Evolutionary conservation across 2,329 filamentous ascomycete genomes (phyloP).

Genomic region (Pyricularia sp.): DNA sequence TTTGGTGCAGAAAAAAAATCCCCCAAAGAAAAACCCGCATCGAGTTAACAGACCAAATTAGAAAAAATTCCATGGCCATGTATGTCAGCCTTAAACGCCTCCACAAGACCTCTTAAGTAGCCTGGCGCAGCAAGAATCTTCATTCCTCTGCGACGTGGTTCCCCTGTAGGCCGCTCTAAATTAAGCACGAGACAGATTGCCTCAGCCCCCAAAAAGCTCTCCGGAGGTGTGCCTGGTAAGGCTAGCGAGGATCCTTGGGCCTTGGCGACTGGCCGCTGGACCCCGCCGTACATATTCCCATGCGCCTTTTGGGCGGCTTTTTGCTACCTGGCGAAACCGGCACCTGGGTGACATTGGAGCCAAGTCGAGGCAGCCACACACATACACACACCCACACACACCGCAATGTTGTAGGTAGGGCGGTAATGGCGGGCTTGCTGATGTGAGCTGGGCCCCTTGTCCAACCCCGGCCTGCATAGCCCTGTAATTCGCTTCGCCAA

Average conservation of each 20-base stretch:
- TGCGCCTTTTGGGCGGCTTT: neutral
- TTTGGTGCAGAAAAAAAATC: too few relatives aligned
- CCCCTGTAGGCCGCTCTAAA: neutral
- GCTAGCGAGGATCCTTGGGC: neutral
- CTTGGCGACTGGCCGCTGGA: neutral
- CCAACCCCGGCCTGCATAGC: neutral
- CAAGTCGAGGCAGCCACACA: neutral
- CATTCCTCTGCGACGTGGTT: neutral
- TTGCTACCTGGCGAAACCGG: neutral
- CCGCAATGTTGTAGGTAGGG: neutral
- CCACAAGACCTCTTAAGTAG: neutral
- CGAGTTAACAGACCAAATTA: too few relatives aligned
- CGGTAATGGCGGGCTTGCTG: neutral
- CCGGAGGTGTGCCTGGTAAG: too few relatives aligned
- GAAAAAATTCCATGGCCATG: neutral
- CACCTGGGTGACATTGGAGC: neutral
- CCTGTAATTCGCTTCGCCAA: neutral
- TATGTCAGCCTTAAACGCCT: neutral
- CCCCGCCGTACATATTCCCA: too few relatives aligned
- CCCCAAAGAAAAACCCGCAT: too few relatives aligned
- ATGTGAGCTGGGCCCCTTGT: neutral
- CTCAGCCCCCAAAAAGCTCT: neutral
- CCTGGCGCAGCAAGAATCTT: neutral
- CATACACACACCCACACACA: too few relatives aligned
- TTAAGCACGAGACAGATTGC: neutral